Evolutionary conservation across 495 filamentous ascomycete genomes (phyloP), one percentile per base, ranked within the genome.

Genomic region (Extremus antarcticus): DNA sequence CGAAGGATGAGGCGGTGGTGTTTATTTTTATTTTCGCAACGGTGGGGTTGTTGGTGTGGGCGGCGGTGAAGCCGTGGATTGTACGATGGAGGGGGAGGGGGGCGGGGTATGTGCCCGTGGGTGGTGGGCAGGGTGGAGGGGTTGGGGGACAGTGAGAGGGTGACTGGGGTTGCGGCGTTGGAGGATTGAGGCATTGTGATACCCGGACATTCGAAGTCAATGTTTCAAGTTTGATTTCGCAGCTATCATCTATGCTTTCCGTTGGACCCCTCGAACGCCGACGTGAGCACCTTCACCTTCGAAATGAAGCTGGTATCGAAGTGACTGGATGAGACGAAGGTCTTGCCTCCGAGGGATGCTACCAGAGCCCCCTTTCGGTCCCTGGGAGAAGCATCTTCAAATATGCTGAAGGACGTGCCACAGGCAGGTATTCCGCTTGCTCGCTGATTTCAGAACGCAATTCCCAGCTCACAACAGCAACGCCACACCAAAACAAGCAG

Each of bases 11-110:
- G 68, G 78, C 90, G 29, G 90, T 98, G 23, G 90, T 98, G 0
- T 86, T 90, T 66, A 84, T 90, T 3, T 98, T 98, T 66, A 88
- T 98, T 22, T 70, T 90, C 54, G 84, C 87, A 32, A 96, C 90
- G 3, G 75, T 81, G n/a, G 87, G 87, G 2, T 65, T 98, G 58
- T 72, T 97, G 52, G 76, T 74, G 25, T 96, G 87, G 81, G 91
- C 92, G 1, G 79, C 78, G 16, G 68, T 86, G 17, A 82, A 81
- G 68, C 75, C 80, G 35, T 85, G 83, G 72, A 75, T 83, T 25
- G 70, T 76, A 54, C 74, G 75, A 60, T 82, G 75, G 71, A 62
- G 76, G 50, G 78, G 79, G 68, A 47, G 43, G 17, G 50, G 48
- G 25, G 16, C 3, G 3, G 19, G 16, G 16, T 57, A 57, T 53